Percentiles rank a stretch among this genome's conserved stretches.
Conservation (phyloP, 2,329 filamentous ascomycete species). For the Aureobasidium subglaciale region DNA sequence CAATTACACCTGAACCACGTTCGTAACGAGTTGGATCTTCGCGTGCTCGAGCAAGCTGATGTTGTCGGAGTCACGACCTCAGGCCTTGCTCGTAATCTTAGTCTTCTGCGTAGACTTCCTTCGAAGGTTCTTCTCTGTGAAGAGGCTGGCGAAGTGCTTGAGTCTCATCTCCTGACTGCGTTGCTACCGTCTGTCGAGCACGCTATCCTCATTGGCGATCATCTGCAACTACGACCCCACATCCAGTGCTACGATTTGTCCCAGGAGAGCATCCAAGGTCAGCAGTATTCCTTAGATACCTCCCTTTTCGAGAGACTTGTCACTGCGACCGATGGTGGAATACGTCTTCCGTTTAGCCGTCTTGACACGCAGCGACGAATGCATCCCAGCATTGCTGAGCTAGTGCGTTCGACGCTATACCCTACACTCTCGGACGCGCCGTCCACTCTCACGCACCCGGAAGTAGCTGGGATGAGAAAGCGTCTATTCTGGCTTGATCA, state of each 20-base stretch:
- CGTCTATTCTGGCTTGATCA: conserved; percentile 60
- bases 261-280: conserved; percentile 42
- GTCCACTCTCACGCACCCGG: conserved; percentile 37
- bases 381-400: conserved; percentile 53
- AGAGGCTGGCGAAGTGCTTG: conserved; percentile 61
- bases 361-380: conserved; percentile 59
- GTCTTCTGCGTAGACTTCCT: conserved; percentile 42
- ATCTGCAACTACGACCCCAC: conserved; percentile 53
- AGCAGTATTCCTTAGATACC: conserved; percentile 49
- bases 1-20: conserved; percentile 23
- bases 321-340: conserved; percentile 15
- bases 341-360: conserved; percentile 31
- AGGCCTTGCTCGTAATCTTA: conserved; percentile 48
- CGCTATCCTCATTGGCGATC: conserved; percentile 56
- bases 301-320: conserved; percentile 57
- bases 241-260: conserved; percentile 46
- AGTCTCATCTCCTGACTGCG: conserved; percentile 54
- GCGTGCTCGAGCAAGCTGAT: conserved; percentile 36
- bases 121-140: conserved; percentile 58
- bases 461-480: conserved; percentile 47
- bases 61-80: conserved; percentile 56
- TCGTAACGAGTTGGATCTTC: conserved; percentile 34
- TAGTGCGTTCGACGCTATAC: conserved; percentile 55
- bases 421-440: conserved; percentile 44
- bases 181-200: conserved; percentile 55